phyloP scores from a whole-genome alignment of 768 basidiomycete genomes.

The Obba rivulosa region DNA sequence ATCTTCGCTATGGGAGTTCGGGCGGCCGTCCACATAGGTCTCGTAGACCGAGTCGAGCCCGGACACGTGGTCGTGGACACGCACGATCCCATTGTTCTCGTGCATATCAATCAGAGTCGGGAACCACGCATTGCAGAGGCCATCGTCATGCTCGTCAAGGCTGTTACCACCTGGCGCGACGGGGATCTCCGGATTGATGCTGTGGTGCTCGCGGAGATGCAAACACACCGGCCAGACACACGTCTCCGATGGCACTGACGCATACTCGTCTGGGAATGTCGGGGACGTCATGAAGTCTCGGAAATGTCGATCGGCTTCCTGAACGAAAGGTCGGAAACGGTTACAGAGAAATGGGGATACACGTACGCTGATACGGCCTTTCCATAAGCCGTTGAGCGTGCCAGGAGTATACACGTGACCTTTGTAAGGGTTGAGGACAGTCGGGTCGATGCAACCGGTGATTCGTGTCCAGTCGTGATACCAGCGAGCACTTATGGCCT shows the following conservation, averaged over 20 bases:
- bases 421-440: conserved; percentile 15
- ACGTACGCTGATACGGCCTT: conserved; percentile 57
- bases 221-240: conserved; percentile 43
- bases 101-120: conserved; percentile 10
- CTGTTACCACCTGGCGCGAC: conserved; percentile 16
- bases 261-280: conserved; percentile 16
- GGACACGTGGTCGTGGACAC: conserved; percentile 5
- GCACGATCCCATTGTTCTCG: conserved; percentile 6
- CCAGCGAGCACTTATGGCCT: conserved; percentile 37
- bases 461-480: conserved; percentile 58
- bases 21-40: conserved; percentile 31
- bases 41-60: conserved; percentile 30
- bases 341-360: not conserved
- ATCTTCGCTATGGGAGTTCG: conserved; percentile 38
- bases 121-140: conserved; percentile 40
- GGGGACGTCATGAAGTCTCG: conserved; percentile 20
- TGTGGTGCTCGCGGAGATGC: conserved; percentile 51
- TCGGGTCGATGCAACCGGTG: conserved; percentile 38
- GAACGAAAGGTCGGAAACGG: conserved; percentile 1
- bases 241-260: no score
- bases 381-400: conserved; percentile 51
- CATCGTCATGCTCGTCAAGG: conserved; percentile 26
- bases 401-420: conserved; percentile 44
- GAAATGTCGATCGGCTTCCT: conserved; percentile 28
- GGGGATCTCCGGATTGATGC: conserved; percentile 36